phyloP scores from a whole-genome alignment of 176 grass and related monocot species.

The Carex parvula region DNA sequence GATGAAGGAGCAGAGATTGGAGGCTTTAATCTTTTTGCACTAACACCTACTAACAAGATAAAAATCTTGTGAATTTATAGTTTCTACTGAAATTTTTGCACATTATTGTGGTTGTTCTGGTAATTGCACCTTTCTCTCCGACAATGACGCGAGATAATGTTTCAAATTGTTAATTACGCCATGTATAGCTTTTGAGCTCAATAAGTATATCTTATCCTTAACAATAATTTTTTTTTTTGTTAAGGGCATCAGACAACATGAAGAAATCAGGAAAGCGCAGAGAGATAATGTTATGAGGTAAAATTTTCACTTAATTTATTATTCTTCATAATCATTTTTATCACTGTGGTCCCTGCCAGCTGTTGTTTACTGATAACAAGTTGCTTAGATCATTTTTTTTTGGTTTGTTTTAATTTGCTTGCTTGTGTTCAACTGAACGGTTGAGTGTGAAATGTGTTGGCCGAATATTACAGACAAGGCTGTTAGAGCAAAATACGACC shows the following conservation, averaged over 20 bases:
- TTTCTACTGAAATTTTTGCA: background rate
- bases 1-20: background rate
- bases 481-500: background rate
- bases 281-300: constrained; percentile 39
- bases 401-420: background rate
- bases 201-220: too few relatives aligned
- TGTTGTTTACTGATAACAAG: background rate
- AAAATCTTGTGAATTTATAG: background rate
- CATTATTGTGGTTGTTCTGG: background rate
- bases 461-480: background rate
- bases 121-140: background rate
- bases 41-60: background rate
- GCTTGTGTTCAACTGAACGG: background rate
- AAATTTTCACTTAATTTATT: background rate
- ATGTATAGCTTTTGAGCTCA: too few relatives aligned
- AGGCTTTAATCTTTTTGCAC: background rate
- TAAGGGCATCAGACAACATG: constrained; percentile 38
- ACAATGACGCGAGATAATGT: background rate
- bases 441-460: background rate
- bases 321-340: background rate
- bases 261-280: constrained; percentile 41
- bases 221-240: background rate
- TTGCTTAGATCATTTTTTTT: background rate
- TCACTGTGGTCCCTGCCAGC: background rate
- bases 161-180: too few relatives aligned